Evolutionary conservation across 495 filamentous ascomycete genomes (phyloP).

Genomic region (Bombardia bombarda): DNA sequence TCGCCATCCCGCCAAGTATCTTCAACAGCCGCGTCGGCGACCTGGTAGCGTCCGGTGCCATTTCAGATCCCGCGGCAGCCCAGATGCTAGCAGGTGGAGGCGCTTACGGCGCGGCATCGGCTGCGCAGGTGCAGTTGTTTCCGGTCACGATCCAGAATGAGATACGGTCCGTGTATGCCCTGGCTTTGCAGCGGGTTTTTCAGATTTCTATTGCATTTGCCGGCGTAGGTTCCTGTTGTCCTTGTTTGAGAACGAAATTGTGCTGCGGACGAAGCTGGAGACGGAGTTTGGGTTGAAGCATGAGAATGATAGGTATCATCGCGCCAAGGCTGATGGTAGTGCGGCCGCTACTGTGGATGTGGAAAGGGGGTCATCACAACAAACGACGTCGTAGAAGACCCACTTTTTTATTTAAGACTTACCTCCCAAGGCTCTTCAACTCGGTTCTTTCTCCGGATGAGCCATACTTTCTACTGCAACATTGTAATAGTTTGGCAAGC

Average conservation of each 20-base stretch:
- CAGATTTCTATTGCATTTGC: conserved; percentile 18
- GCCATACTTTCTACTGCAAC: no score
- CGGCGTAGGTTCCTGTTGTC: conserved; percentile 14
- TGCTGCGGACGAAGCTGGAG: conserved; percentile 15
- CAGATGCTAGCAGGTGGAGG: conserved; percentile 9
- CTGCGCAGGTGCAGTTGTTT: conserved; percentile 14
- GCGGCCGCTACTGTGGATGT: not conserved
- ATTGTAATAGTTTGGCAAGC: no score
- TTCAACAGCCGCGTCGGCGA: not conserved
- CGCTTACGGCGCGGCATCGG: conserved; percentile 18
- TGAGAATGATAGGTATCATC: no score
- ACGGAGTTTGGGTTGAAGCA: conserved; percentile 18
- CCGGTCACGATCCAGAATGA: not conserved
- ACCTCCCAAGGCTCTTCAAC: no score
- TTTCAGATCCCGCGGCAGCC: conserved; percentile 15
- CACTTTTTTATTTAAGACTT: no score
- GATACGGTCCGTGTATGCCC: not conserved
- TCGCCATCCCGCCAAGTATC: not conserved
- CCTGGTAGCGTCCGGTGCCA: not conserved
- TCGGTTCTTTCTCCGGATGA: no score
- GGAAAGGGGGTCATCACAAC: no score
- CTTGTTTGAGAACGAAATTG: conserved; percentile 18
- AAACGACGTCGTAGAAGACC: no score
- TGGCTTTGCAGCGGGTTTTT: conserved; percentile 1
- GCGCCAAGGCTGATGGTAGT: not conserved